Evolutionary conservation across 177 flowering plant genomes (phyloP), one percentile per base, ranked within the genome.

Genomic region (Tripterygium wilfordii): DNA sequence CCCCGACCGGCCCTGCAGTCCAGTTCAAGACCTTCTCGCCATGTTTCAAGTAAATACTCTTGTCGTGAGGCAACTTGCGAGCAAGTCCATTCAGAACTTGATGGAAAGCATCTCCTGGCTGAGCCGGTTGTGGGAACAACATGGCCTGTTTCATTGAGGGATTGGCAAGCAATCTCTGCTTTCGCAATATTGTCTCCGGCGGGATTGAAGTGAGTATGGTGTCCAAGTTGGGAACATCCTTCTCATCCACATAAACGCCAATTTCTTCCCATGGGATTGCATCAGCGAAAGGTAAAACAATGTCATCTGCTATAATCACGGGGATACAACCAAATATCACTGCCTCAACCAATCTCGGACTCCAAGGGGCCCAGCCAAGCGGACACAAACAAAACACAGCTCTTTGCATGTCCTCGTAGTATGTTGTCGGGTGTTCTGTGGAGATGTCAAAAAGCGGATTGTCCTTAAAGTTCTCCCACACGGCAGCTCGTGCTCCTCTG

Each of bases 261-360:
- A 87, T 87, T 23, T 90, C 97, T 64, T 90, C 97, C 95, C 94
- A 90, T 3, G 96, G 96, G 52, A 90, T 90, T 20, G 97, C 97
- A 68, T 89, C 95, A 3, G 95, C 92, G 56, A 89, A 89, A 6
- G 95, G 97, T 22, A 89, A 37, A 28, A 89, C 97, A 51, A 89
- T 89, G 64, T 89, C 95, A 48, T 89, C 97, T 25, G 97, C 97
- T 41, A 89, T 86, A 57, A 89, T 80, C 10, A 89, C 94, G 1
- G 95, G 97, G 48, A 89, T 86, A n/a, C n/a, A n/a, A n/a, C n/a
- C n/a, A n/a, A n/a, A n/a, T n/a, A n/a, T n/a, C n/a, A n/a, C n/a
- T n/a, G n/a, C n/a, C n/a, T n/a, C n/a, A n/a, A n/a, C n/a, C n/a
- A n/a, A n/a, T n/a, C n/a, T n/a, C n/a, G n/a, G n/a, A n/a, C n/a